Conservation (phyloP, 257 asterid genomes). For the Lycium ferocissimum region DNA sequence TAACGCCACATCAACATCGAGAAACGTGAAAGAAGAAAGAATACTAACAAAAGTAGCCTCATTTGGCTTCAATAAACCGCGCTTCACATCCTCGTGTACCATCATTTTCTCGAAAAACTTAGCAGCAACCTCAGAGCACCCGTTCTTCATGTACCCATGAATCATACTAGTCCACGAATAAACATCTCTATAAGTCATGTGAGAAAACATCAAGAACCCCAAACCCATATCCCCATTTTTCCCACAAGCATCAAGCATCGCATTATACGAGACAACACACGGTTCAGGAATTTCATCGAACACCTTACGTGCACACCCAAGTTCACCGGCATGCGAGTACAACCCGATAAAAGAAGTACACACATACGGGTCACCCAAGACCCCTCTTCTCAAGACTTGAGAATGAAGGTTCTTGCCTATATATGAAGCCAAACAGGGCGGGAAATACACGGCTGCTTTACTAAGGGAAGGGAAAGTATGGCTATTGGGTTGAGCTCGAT, state of each 20-base stretch:
- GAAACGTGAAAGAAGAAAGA: slow-evolving; percentile 66
- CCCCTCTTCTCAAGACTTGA: no score
- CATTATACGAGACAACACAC: no score
- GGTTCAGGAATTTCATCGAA: no score
- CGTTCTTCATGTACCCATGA: no score
- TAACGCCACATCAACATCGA: slow-evolving; percentile 46
- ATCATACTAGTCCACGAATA: no score
- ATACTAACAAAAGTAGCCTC: slow-evolving; percentile 86
- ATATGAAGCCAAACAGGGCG: slow-evolving; percentile 37
- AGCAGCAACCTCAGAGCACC: slow-evolving; percentile 30
- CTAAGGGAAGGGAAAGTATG: slow-evolving; percentile 52
- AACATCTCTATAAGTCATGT: no score
- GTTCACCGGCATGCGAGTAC: no score
- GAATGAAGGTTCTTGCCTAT: no score
- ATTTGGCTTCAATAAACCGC: slow-evolving; percentile 64
- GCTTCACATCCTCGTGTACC: slow-evolving; percentile 48
- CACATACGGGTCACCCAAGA: slow-evolving; percentile 31
- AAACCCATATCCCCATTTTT: not conserved
- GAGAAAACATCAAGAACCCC: no score
- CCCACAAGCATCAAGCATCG: no score
- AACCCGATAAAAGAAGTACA: slow-evolving; percentile 57
- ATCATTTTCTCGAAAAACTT: slow-evolving; percentile 63
- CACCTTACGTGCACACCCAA: no score
- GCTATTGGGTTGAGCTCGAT: slow-evolving; percentile 71
- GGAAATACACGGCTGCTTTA: no score